phyloP scores from a whole-genome alignment of 2,329 filamentous ascomycete genomes.

The Claviceps citrina region DNA sequence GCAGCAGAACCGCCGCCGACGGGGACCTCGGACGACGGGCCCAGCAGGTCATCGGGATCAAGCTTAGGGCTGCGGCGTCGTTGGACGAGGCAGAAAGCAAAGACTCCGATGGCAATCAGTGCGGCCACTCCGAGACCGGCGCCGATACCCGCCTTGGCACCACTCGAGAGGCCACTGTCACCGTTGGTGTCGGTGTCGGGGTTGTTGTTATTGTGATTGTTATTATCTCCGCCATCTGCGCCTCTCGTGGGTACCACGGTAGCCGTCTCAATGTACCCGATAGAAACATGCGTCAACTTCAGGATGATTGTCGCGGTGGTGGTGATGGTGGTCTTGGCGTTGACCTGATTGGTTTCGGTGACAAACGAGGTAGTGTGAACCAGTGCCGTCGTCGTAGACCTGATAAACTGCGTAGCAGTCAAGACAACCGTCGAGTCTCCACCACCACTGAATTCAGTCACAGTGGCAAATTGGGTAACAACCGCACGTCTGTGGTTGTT shows the following conservation, averaged over 20 bases:
- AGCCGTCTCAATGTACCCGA: constrained; percentile 15
- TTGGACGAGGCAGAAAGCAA: constrained; percentile 18
- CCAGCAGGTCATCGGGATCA: constrained; percentile 25
- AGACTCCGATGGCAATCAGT: constrained; percentile 17
- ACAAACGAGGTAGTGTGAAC: constrained; percentile 16
- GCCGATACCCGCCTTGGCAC: constrained; percentile 30
- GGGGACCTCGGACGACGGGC: constrained; percentile 26
- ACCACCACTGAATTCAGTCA: constrained; percentile 13
- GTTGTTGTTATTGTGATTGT: constrained; percentile 5
- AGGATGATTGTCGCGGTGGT: constrained; percentile 22
- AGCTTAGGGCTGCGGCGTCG: constrained; percentile 18
- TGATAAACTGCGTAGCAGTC: constrained; percentile 17
- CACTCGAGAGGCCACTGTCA: constrained; percentile 21
- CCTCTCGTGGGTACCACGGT: constrained; percentile 14
- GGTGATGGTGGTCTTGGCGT: constrained; percentile 24
- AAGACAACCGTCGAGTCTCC: constrained; percentile 13
- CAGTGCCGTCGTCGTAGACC: constrained; percentile 17
- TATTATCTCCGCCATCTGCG: constrained; percentile 10
- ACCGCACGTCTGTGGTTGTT: constrained; percentile 21
- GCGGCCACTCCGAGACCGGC: constrained; percentile 23
- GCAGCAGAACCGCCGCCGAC: constrained; percentile 15
- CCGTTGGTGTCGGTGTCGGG: background rate
- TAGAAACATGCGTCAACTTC: constrained; percentile 19
- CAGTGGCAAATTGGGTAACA: constrained; percentile 17
- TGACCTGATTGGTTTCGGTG: constrained; percentile 19